phyloP scores from a whole-genome alignment of 148 eudicot genomes.

The Rheum nobile region DNA sequence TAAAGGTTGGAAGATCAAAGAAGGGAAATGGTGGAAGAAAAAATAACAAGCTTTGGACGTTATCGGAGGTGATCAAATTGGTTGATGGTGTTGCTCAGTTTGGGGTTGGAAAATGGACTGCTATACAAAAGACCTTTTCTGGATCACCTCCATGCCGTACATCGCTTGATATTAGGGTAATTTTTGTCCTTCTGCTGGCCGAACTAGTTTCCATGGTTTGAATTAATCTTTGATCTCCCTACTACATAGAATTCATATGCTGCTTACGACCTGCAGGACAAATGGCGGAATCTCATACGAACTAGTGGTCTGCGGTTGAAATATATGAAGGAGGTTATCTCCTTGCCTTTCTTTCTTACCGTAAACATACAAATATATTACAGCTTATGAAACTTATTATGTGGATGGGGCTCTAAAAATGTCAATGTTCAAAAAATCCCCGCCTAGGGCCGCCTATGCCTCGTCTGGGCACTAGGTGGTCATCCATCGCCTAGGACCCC shows the following conservation, averaged over 20 bases:
- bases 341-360: slow-evolving; percentile 1
- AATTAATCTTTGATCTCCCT: neutral
- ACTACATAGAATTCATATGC: neutral
- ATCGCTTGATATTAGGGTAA: slow-evolving; percentile 64
- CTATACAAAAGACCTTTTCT: slow-evolving; percentile 33
- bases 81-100: slow-evolving; percentile 50
- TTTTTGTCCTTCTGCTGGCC: neutral
- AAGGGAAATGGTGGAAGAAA: slow-evolving; percentile 25
- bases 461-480: too few relatives aligned
- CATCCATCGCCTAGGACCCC: too few relatives aligned
- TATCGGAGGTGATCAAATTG: slow-evolving; percentile 48
- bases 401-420: too few relatives aligned
- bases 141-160: slow-evolving; percentile 40
- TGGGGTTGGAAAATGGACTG: slow-evolving; percentile 66
- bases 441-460: too few relatives aligned
- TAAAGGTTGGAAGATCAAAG: slow-evolving; percentile 1
- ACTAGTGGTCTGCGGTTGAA: slow-evolving; percentile 25
- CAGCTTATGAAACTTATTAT: neutral
- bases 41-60: slow-evolving; percentile 37
- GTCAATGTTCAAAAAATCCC: too few relatives aligned
- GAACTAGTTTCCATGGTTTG: neutral
- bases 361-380: neutral
- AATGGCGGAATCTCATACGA: slow-evolving; percentile 71
- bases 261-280: slow-evolving; percentile 37
- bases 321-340: slow-evolving; percentile 26